Base-by-base conservation (phyloP, 805 yeast species). In the Dipodascus geniculatus region DNA sequence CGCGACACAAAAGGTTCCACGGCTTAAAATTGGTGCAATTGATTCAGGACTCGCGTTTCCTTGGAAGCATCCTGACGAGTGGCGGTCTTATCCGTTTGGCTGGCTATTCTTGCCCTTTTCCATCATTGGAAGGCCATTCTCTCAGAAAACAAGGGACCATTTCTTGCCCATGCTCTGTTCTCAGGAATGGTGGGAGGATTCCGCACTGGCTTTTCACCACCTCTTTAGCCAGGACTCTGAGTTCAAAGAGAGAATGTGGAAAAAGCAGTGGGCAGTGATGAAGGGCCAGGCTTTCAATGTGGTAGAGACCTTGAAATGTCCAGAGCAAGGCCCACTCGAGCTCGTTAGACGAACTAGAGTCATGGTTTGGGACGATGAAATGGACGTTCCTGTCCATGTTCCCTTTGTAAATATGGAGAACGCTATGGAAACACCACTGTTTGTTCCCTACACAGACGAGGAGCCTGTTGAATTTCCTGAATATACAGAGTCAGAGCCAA, bases 51-150 rank as follows among this genome's bases (percentile, higher is more conserved):
- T 84, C 28, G 74, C 89, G 0, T 83, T 81, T 60, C 90, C 91
- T 3, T 84, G 88, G 88, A 83, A 84, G 61, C 87, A 83, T 58
- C 90, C 90, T 0, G 86, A 84, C 65, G 88, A 83, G 61, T 83
- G 89, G 87, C 68, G 90, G 53, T 81, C 87, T 0, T 84, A 81
- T 60, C 90, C 90, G 0, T 84, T 76, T 67, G 90, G 90, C 0
- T 84, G 91, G 91, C 67, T 84, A 23, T 83, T 80, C 60, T 65
- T 84, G 33, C 90, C 90, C 0, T 65, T 77, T 11, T 71, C 78
- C 9, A 63, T 84, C 3, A 79, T 84, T 51, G 87, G 87, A 0
- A 83, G 77, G 55, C 88, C 88, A 2, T 83, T 84, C 60, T 74
- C 83, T 2, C 69, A 68, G 24, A 68, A 67, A 31, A 79, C 87